Percentiles rank a stretch among this genome's conserved stretches.
Evolutionary conservation across 164 flowering plant species (phyloP).

Genomic region (Tinospora cordifolia): DNA sequence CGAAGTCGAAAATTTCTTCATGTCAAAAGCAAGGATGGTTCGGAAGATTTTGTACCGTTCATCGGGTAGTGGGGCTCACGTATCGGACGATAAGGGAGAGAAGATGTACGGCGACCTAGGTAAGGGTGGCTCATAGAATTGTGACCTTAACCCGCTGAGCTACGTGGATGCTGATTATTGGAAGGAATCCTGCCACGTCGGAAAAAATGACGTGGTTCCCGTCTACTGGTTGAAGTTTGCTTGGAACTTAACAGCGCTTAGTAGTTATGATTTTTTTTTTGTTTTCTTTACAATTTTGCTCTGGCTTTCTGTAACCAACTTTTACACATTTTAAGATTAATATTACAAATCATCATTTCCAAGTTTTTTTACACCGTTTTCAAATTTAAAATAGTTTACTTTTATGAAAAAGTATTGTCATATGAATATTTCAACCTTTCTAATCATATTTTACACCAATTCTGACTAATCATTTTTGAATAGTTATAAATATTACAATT

Average conservation of each 20-base stretch:
- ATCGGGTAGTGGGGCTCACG: too few species aligned
- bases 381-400: too few species aligned
- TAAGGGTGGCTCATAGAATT: background rate
- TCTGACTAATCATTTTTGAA: too few species aligned
- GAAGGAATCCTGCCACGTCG: background rate
- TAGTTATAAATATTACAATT: too few species aligned
- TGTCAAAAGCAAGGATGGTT: too few species aligned
- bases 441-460: too few species aligned
- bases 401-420: too few species aligned
- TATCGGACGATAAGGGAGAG: background rate
- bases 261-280: background rate
- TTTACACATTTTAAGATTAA: background rate
- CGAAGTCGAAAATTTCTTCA: background rate
- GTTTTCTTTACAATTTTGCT: background rate
- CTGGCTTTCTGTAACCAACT: background rate
- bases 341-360: too few species aligned
- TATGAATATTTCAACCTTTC: too few species aligned
- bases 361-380: too few species aligned
- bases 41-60: too few species aligned
- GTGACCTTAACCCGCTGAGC: background rate
- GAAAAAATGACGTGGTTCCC: conserved; percentile 1
- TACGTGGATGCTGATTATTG: background rate
- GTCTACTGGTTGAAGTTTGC: background rate
- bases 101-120: background rate
- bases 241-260: background rate